Evolutionary conservation across 2,329 filamentous ascomycete species (phyloP).

Genomic region (Microdochium paspali): DNA sequence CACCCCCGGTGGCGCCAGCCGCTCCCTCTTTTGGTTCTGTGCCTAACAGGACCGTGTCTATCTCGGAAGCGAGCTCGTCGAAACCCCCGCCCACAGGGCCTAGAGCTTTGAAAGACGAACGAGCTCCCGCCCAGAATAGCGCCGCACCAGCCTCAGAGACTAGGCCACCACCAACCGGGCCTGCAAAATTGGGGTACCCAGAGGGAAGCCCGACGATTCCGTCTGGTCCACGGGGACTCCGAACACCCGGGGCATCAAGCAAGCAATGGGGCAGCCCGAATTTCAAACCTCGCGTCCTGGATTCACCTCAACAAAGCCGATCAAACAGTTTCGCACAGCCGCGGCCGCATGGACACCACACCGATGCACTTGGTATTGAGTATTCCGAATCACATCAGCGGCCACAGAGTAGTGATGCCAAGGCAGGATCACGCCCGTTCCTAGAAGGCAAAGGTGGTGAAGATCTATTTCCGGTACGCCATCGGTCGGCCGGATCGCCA

Average conservation of each 20-base stretch:
- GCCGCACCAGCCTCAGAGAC: slow-evolving; percentile 22
- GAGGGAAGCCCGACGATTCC: slow-evolving; percentile 40
- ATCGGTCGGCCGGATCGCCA: neutral
- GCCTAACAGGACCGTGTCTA: slow-evolving; percentile 32
- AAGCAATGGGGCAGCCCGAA: slow-evolving; percentile 52
- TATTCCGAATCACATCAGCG: slow-evolving; percentile 32
- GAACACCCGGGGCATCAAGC: slow-evolving; percentile 37
- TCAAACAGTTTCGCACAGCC: slow-evolving; percentile 38
- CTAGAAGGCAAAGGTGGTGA: neutral
- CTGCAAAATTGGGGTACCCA: slow-evolving; percentile 29
- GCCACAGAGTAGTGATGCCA: slow-evolving; percentile 44
- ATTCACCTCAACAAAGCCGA: slow-evolving; percentile 41
- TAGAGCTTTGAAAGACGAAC: slow-evolving; percentile 39
- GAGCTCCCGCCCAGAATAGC: slow-evolving; percentile 27
- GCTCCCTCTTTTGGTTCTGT: slow-evolving; percentile 49
- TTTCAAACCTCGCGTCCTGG: slow-evolving; percentile 36
- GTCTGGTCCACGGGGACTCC: slow-evolving; percentile 43
- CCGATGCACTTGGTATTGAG: slow-evolving; percentile 27
- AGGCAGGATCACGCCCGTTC: slow-evolving; percentile 26
- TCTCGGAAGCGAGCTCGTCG: slow-evolving; percentile 22
- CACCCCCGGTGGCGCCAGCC: slow-evolving; percentile 46
- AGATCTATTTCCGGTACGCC: neutral
- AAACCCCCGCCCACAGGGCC: slow-evolving; percentile 46
- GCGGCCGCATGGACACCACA: slow-evolving; percentile 20
- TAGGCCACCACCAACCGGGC: slow-evolving; percentile 27